Evolutionary conservation across 2,329 filamentous ascomycete genomes (phyloP), one percentile per base, ranked within the genome.

Genomic region (Aaosphaeria arxii): DNA sequence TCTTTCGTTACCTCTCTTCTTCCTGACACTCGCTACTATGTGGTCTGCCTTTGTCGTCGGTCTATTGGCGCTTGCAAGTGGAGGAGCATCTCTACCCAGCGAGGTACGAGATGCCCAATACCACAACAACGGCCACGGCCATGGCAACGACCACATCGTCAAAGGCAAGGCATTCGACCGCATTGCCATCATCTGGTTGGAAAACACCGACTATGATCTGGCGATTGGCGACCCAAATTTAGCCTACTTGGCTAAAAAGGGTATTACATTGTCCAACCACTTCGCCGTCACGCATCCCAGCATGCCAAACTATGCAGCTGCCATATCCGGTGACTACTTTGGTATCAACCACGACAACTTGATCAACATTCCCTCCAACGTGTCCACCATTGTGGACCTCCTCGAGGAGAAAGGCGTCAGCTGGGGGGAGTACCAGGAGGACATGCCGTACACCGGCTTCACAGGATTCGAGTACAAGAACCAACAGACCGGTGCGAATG

Each of bases 261-360:
- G 86, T 44, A 81, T 89, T 53, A 79, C 77, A 4, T 74, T 89
- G 30, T 75, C 72, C 42, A 76, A 75, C 55, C 71, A 74, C 57
- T 74, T 72, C 49, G 86, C 77, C 17, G 72, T 87, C 36, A 89
- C 86, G 1, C 87, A 91, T 59, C 63, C 87, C 1, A 86, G 82
- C 0, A 79, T 90, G 74, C 87, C 87, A 17, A 91, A 91, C 74
- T 91, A 91, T 66, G 79, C 85, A 49, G 83, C 87, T 3, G 67
- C 81, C 1, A 79, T 86, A 41, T 81, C 80, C 31, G 88, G 87
- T 46, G 87, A 89, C 69, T 85, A 86, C 69, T 89, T 88, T 56
- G 87, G 87, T 54, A 84, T 89, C 70, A 74, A 78, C 63, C 82
- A 87, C 58, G 87, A 91, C 66, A 71, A 81, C 58, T 82, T 89